Percentiles rank a stretch among this genome's conserved stretches.
Evolutionary conservation across 306 rosid species (phyloP).

Genomic region (Dalbergia cochinchinensis): DNA sequence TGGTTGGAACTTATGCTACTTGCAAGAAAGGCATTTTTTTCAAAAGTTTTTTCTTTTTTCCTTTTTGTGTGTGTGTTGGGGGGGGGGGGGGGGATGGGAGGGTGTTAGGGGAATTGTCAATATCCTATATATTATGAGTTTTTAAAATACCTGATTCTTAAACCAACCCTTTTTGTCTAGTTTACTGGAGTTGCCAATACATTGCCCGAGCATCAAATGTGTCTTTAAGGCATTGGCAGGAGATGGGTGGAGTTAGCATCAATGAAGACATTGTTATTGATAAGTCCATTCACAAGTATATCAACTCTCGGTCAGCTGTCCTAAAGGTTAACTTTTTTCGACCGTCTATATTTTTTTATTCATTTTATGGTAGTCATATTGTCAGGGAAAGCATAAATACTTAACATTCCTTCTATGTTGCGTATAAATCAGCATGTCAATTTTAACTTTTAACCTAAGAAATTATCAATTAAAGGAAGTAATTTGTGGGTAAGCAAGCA

Average conservation of each 20-base stretch:
- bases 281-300: conserved; percentile 80
- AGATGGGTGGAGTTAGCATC: conserved; percentile 93
- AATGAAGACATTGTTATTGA: conserved; percentile 80
- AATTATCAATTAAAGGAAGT: conserved; percentile 16
- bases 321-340: conserved; percentile 68
- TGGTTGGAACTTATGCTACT: neutral
- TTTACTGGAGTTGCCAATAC: conserved; percentile 96
- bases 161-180: conserved; percentile 54
- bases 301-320: conserved; percentile 88
- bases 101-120: conserved; percentile 11
- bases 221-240: conserved; percentile 90
- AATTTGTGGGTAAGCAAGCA: conserved; percentile 10
- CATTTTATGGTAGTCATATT: conserved; percentile 32
- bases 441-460: conserved; percentile 10
- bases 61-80: no score
- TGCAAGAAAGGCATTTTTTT: conserved; percentile 7
- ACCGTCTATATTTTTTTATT: conserved; percentile 16
- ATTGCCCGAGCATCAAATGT: conserved; percentile 82
- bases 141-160: conserved; percentile 21
- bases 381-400: neutral
- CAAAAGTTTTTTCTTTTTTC: neutral
- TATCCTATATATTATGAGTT: conserved; percentile 27
- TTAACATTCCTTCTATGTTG: conserved; percentile 11
- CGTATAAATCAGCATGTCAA: conserved; percentile 15
- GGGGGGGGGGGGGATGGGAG: neutral